Evolutionary conservation across 495 filamentous ascomycete species (phyloP), one percentile per base, ranked within the genome.

Genomic region (Poronia punctata): DNA sequence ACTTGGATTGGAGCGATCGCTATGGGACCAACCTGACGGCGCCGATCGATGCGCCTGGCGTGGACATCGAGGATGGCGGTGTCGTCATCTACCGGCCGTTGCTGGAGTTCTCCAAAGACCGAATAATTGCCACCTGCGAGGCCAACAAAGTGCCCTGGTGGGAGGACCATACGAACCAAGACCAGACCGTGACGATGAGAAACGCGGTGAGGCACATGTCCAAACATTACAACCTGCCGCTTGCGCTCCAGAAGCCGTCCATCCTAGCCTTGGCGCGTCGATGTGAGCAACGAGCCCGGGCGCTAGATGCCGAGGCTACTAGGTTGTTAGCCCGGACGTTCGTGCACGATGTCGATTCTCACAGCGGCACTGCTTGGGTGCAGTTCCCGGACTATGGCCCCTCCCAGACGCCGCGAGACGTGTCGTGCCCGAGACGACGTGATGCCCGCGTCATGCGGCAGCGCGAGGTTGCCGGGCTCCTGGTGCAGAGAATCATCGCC

Each of bases 141-240:
- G 67, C 74, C 34, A 70, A 78, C 38, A 48, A 65, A 1, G 65
- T 92, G 16, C 65, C 66, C 2, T 97, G 84, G 79, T 84, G 84
- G 48, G 84, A 89, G 43, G 92, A 98, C 53, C 64, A 68, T 33
- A 94, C 88, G n/a, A 98, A 98, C 52, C 58, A 72, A 25, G 84
- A 95, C 54, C 71, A 68, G 14, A 88, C 82, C 2, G 61, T 86
- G 23, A 95, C 92, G 0, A 63, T 67, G 24, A 73, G 92, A 32
- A 98, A 97, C 54, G 76, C 89, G 0, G 70, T 94, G 18, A 80
- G 92, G 32, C 62, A 78, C 38, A 58, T 96, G 28, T 65, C 76
- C 27, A 61, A 64, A 11, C 59, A 69, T 7, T 58, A 80, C 33
- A 53, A 54, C 7, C 64, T 97, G 9, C 90, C 90, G 0, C 57